Evolutionary conservation across 495 filamentous ascomycete genomes (phyloP), one percentile per base, ranked within the genome.

Genomic region (Neurospora hispaniola): DNA sequence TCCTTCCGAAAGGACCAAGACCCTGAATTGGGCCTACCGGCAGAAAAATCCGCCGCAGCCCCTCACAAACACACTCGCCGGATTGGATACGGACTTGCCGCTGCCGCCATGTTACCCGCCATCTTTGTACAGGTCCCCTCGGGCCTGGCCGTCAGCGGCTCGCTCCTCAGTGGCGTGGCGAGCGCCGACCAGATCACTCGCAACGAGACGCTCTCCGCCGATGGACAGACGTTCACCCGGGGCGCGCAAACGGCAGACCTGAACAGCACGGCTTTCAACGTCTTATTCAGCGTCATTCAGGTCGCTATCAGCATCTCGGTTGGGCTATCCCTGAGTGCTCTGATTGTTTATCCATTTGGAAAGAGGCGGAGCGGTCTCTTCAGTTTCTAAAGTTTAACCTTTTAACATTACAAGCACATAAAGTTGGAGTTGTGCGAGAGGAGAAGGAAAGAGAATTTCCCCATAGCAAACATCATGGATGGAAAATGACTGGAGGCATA

Each of bases 81-180:
- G 39, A 80, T 88, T 23, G 87, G 87, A 31, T 89, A 96, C 78
- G 93, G 93, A 2, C 86, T 97, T 16, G 94, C 95, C 0, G 94
- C 94, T 2, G 93, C 93, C 1, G 92, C 93, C 8, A 91, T 99
- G 82, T 82, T 98, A 1, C 95, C 95, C 1, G 95, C 93, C 5
- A 97, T 99, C 74, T 97, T 97, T 76, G 95, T 99, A 6, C 92
- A 96, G 71, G 96, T 99, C 6, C 95, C 95, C 3, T 94, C 91
- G 16, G 95, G 94, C 5, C 85, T 99, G 14, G 93, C 96, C 1
- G 94, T 93, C 5, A 89, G 89, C 41, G 95, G 95, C 2, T 93
- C 90, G 11, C 82, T 98, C 73, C 85, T 99, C 16, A 90, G 88
- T n/a, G 95, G 96, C 9, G 86, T 99, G 46, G 89, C 88, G n/a